Percentiles rank a stretch among this genome's conserved stretches.
Evolutionary conservation across 768 basidiomycete species (phyloP).

Genomic region (Tylopilus intermedius): DNA sequence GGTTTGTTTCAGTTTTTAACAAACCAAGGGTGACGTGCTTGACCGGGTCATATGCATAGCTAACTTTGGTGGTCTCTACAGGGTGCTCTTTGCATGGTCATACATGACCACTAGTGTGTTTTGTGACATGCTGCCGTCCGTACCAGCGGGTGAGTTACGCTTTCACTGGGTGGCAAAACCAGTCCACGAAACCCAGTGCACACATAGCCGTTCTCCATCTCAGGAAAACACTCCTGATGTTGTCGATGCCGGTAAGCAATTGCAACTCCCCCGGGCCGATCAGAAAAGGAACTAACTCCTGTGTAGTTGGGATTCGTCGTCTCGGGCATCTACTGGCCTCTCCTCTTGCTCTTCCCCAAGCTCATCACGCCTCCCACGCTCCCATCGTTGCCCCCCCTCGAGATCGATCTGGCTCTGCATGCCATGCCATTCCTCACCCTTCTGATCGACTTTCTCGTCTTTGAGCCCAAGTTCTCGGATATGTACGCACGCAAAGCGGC

Average conservation of each 20-base stretch:
- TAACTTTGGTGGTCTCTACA: conserved; percentile 1
- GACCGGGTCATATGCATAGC: not conserved
- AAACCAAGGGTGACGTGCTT: conserved; percentile 56
- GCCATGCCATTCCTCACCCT: conserved; percentile 54
- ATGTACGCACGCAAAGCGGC: conserved; percentile 8
- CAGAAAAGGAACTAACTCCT: not conserved
- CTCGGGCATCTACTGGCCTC: too few species aligned
- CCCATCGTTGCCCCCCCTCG: conserved; percentile 37
- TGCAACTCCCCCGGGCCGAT: not conserved
- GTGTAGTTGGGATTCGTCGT: conserved; percentile 25
- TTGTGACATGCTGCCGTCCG: conserved; percentile 38
- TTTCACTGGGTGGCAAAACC: not conserved
- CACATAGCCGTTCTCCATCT: conserved; percentile 28
- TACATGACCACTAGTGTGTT: conserved; percentile 39
- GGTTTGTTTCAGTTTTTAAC: conserved; percentile 73
- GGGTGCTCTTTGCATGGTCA: conserved; percentile 34
- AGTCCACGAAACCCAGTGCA: not conserved
- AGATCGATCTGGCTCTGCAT: conserved; percentile 62
- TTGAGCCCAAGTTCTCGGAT: conserved; percentile 51
- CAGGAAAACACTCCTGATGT: conserved; percentile 57
- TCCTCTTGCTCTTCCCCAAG: conserved; percentile 19
- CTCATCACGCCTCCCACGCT: not conserved
- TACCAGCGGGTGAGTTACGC: conserved; percentile 28
- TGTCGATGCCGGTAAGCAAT: conserved; percentile 56
- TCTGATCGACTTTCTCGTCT: conserved; percentile 60